Evolutionary conservation across 2,329 filamentous ascomycete species (phyloP), one percentile per base, ranked within the genome.

Genomic region (Apiospora marii): DNA sequence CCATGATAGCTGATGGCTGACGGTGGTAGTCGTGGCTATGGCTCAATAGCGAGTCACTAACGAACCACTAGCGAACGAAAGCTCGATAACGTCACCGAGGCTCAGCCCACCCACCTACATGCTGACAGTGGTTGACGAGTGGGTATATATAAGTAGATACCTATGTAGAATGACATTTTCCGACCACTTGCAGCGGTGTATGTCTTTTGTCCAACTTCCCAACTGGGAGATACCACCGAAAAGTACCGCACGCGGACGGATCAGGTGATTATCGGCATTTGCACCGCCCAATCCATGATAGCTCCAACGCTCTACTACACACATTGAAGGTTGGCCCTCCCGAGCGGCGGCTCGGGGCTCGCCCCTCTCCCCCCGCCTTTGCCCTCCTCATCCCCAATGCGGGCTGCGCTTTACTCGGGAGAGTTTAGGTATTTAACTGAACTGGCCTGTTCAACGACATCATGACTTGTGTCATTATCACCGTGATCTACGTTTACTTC

Each of bases 191-290:
- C 30, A 37, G 53, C 14, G 6, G 37, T 10, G 34, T 8, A 4
- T n/a, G 27, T 30, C 4, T 64, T 64, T 41, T 34, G 13, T 22
- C 34, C n/a, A 64, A 64, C 58, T 37, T 61, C 22, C 53, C 58
- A 3, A 14, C 12, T 22, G 19, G 58, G 34, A 30, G 22, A 41
- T 64, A 19, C 8, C 8, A n/a, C 22, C 8, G 4, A 41, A 41
- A 41, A 37, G 34, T 13, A 41, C 30, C 30, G 4, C 10, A 41
- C 24, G 30, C 27, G 16, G 53, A 61, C 19, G 30, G 16, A 61
- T 61, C 53, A 61, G 30, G 16, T 61, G 53, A 61, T 61, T 61
- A 61, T 22, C 53, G 12, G 53, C 53, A 61, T 4, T 22, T 37
- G 53, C 30, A 37, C 30, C 27, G 51, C 51, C 51, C 16, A 22